These are phyloP conservation scores for Linum tenue DNA, from an alignment of 345 rosid genomes.

Conservation along the genomic window DNA sequence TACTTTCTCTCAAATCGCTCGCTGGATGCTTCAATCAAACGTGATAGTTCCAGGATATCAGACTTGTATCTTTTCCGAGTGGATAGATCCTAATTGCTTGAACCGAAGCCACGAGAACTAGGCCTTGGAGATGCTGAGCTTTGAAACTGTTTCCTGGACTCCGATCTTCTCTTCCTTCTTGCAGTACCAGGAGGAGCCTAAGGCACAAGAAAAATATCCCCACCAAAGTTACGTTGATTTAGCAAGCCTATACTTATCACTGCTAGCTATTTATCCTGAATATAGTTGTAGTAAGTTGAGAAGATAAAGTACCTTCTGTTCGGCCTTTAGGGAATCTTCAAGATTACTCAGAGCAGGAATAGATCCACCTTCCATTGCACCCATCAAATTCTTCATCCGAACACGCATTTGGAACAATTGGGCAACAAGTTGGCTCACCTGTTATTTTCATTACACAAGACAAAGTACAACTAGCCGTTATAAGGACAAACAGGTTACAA, in stretches of 20 bases:
- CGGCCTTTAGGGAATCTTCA: constrained; percentile 71
- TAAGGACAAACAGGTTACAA: constrained; percentile 4
- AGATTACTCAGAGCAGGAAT: constrained; percentile 80
- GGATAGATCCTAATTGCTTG: constrained; percentile 33
- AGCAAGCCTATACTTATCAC: background rate
- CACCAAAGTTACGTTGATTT: background rate
- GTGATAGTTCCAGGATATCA: background rate
- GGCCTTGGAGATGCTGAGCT: constrained; percentile 38
- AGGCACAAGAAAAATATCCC: constrained; percentile 6
- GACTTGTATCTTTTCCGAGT: background rate
- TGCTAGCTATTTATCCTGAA: background rate
- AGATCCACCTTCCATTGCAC: constrained; percentile 91
- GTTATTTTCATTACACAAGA: constrained; percentile 12
- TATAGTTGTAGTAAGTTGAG: background rate
- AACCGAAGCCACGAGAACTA: constrained; percentile 75
- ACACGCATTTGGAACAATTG: constrained; percentile 96
- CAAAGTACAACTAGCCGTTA: background rate
- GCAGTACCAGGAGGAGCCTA: constrained; percentile 93
- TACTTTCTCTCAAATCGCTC: too few relatives aligned
- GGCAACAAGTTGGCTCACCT: constrained; percentile 96
- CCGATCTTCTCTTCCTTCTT: constrained; percentile 64
- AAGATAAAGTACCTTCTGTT: constrained; percentile 54
- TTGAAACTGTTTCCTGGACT: constrained; percentile 40
- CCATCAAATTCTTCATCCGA: constrained; percentile 93
- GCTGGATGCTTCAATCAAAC: too few relatives aligned